Base-by-base conservation (phyloP, 2,329 filamentous ascomycete genomes). In the Fusarium sp. region DNA sequence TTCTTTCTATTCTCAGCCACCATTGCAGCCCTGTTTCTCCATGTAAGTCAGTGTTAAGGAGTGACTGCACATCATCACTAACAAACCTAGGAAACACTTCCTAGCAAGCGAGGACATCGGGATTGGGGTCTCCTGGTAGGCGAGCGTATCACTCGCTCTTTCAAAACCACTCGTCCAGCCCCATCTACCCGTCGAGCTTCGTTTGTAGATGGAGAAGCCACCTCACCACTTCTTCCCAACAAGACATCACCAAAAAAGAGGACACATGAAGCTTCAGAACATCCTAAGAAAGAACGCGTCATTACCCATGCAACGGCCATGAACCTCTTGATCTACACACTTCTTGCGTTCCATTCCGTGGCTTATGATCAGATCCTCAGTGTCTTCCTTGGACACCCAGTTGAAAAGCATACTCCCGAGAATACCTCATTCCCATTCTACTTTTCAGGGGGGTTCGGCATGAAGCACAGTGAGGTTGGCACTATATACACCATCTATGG, bases 291-390 rank as follows among this genome's bases (percentile, higher is more conserved):
- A 16, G 90, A 94, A 33, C 58, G 45, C 68, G 91, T 96, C 12
- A 91, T 97, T 75, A 92, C 90, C 0, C 86, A 85, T 2, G 94
- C 97, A 81, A 93, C 93, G 2, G 86, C 88, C 36, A 86, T 96
- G 61, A 93, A 95, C 72, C 86, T 98, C 3, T 70, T 93, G 5
- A 88, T 91, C 1, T 98, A 98, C 81, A 92, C 92, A 4, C 86
- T 96, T 55, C 86, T 98, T 24, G 93, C 94, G 1, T 87, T 97
- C 54, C 95, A 97, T 81, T 91, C 90, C 0, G 90, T 97, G 42
- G 91, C 94, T 2, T 98, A 91, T 78, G 95, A 98, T 81, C 95
- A 97, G 78, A 86, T 95, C 6, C 88, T 98, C 4, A 93, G 95
- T 7, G 94, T 98, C 2, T 97, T 97, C 80, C 88, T 98, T 77